Base-by-base conservation (phyloP, 1,284 basidiomycete species). In the Pseudozyma sp. region DNA sequence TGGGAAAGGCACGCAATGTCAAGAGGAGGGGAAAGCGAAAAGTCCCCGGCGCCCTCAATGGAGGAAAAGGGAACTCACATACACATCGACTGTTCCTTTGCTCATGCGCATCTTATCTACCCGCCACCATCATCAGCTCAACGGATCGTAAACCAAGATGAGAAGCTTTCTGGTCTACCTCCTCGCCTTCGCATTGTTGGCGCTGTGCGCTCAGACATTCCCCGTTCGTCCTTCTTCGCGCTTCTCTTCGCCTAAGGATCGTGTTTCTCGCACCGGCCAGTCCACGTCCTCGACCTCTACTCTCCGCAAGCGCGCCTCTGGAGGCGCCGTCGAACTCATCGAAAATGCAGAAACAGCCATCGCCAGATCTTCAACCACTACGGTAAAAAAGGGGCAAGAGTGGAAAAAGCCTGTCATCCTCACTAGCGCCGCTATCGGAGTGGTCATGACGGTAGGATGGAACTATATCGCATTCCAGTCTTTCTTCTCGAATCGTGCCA, bases 331-430 rank as follows among this genome's bases (percentile, higher is more conserved):
- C 21, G 19, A 52, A 38, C 25, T 31, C 25, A 2, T 44, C 43
- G 44, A 61, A 39, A 7, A 18, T 14, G 39, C 47, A 42, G 21
- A 50, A n/a, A 1, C 10, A 3, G 3, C 40, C 1, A 10, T n/a
- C 14, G 44, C 38, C 21, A 39, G 42, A 9, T 0, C 38, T 16
- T 6, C 9, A 12, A 14, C 11, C 18, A 16, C 25, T 31, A 31
- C 25, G 25, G 34, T 18, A 1, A 34, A 25, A 31, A 42, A 38
- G 42, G 43, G 42, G 9, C 51, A 45, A n/a, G 70, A 66, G 49
- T 64, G 60, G 70, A 72, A 72, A 38, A 52, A 61, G 43, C 65
- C 51, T 10, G 43, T 68, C n/a, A 47, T 58, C n/a, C 36, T 72
- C 48, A 14, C 45, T 3, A 59, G 47, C 19, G 51, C 62, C 0